Conservation (phyloP, 202 grass and related monocot genomes). For the Sporobolus alterniflorus region DNA sequence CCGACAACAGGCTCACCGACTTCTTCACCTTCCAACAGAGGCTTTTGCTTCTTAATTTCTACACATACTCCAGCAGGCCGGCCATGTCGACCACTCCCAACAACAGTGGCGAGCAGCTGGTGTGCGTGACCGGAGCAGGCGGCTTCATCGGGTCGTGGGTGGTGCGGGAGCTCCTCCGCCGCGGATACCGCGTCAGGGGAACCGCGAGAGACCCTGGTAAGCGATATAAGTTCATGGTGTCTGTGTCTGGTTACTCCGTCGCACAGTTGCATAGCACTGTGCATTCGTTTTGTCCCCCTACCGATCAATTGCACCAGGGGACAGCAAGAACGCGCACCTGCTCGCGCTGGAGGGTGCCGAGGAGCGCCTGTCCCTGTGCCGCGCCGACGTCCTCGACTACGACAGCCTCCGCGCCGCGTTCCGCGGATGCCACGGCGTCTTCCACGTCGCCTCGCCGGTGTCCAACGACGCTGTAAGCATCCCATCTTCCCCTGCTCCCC, state of each 20-base stretch:
- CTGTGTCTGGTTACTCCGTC: too few relatives aligned
- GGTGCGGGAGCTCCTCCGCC: slow-evolving; percentile 52
- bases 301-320: not conserved
- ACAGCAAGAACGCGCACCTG: slow-evolving; percentile 57
- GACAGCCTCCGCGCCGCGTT: slow-evolving; percentile 42
- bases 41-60: not conserved
- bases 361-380: slow-evolving; percentile 42
- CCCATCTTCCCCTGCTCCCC: too few relatives aligned
- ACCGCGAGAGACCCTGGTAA: slow-evolving; percentile 51
- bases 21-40: not conserved
- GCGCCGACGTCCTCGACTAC: slow-evolving; percentile 42
- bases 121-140: slow-evolving; percentile 61
- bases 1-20: not conserved
- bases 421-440: slow-evolving; percentile 52
- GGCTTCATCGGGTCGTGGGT: slow-evolving; percentile 71
- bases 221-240: too few relatives aligned
- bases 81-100: slow-evolving; percentile 12
- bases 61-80: not conserved
- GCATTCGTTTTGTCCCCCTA: not conserved
- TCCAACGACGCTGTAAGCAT: slow-evolving; percentile 43
- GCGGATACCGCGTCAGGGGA: slow-evolving; percentile 59
- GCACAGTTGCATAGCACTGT: too few relatives aligned
- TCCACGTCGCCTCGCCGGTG: slow-evolving; percentile 63
- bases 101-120: slow-evolving; percentile 27
- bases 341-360: slow-evolving; percentile 31